phyloP scores from a whole-genome alignment of 1,284 basidiomycete genomes.

The Fereydounia khargensis region DNA sequence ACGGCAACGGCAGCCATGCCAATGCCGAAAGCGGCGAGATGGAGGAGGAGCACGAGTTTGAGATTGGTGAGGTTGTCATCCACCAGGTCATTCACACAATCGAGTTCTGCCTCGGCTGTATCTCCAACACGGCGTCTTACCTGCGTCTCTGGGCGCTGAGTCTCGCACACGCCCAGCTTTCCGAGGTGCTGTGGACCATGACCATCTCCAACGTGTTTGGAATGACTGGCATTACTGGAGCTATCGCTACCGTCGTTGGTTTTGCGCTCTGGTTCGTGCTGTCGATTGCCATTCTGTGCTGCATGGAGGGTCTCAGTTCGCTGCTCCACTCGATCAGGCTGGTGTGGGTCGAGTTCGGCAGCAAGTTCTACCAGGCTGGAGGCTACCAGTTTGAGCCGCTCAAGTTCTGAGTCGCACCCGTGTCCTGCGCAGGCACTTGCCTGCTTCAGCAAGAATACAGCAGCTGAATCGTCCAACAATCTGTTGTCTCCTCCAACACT shows the following conservation, averaged over 20 bases:
- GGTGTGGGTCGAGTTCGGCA: constrained; percentile 97
- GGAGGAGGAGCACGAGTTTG: constrained; percentile 64
- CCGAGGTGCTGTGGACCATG: constrained; percentile 69
- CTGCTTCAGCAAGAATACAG: too few relatives aligned
- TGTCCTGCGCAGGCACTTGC: too few relatives aligned
- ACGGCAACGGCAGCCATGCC: constrained; percentile 69
- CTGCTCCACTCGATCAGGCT: constrained; percentile 94
- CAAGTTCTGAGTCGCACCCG: constrained; percentile 15
- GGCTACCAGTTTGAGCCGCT: constrained; percentile 65
- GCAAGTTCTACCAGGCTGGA: constrained; percentile 89
- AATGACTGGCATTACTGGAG: constrained; percentile 60
- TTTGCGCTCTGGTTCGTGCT: constrained; percentile 77
- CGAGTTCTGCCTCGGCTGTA: constrained; percentile 96
- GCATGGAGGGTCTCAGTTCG: constrained; percentile 78
- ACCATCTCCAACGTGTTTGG: constrained; percentile 55
- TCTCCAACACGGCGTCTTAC: constrained; percentile 98
- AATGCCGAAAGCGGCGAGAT: constrained; percentile 70
- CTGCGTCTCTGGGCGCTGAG: constrained; percentile 98
- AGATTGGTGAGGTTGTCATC: constrained; percentile 90
- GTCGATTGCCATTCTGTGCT: constrained; percentile 69
- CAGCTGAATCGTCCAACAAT: too few relatives aligned
- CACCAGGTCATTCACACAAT: constrained; percentile 77
- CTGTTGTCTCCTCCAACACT: too few relatives aligned
- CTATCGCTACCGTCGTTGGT: constrained; percentile 67
- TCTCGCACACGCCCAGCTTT: constrained; percentile 93